Evolutionary conservation across 2,329 filamentous ascomycete species (phyloP), one percentile per base, ranked within the genome.

Genomic region (Colletotrichum scovillei): DNA sequence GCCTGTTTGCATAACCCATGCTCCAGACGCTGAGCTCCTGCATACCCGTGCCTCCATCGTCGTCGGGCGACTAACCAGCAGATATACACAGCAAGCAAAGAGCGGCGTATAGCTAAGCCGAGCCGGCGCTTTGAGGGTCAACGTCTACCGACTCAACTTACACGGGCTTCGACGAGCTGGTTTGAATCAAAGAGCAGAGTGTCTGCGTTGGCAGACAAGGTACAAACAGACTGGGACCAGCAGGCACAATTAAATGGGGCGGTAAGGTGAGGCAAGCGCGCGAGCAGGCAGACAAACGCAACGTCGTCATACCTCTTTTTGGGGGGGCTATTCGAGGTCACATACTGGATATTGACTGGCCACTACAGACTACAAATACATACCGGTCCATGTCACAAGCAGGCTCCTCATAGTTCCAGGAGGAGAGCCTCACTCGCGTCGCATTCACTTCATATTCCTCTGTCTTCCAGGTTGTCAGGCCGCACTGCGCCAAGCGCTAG

Each of bases 11-110:
- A 62, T 66, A 35, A 56, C 60, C 42, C 67, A 62, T 70, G 60
- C 55, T 62, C 46, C 28, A 42, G 49, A 56, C 60, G 55, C 67
- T 42, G 67, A 66, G 56, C 71, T 71, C 71, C 67, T 71, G 62
- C 71, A 73, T 71, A 66, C 65, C 56, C 62, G 71, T 66, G 67
- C 71, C 67, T 73, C 60, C 71, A 71, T 73, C 60, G 60, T 52
- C 62, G 46, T 58, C 64, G 32, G 38, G 46, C 49, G 62, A 66
- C 38, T 53, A 38, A 60, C 38, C 32, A 42, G 64, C 64, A 67
- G 52, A 46, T n/a, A 35, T n/a, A 32, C 16, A 24, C 38, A 60
- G n/a, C 28, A 67, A 46, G 9, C 24, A 52, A 38, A 60, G 24
- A 16, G 58, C 55, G 35, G 16, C 49, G 49, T n/a, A 46, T 60